Evolutionary conservation across 2,329 filamentous ascomycete genomes (phyloP).

Genomic region (Fusarium protoensiforme): DNA sequence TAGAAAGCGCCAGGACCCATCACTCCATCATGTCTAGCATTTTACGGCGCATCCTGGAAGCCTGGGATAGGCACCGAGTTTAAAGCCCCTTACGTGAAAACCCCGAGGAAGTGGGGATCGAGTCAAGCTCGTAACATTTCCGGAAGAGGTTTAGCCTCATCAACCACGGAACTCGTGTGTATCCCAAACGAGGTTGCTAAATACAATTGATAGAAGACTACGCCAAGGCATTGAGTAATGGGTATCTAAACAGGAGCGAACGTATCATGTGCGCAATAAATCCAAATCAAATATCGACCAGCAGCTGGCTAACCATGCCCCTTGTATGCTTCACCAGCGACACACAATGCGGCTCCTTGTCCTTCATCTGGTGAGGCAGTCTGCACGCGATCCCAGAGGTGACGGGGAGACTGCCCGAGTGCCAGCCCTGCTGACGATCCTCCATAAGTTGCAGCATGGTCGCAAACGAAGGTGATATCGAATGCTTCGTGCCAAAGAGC

Average conservation of each 20-base stretch:
- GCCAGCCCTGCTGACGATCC: conserved; percentile 37
- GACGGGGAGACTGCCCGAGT: conserved; percentile 28
- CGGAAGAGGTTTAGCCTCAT: neutral
- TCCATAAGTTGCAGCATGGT: conserved; percentile 39
- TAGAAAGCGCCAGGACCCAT: neutral
- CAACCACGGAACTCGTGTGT: neutral
- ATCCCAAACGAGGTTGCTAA: neutral
- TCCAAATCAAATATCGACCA: conserved; percentile 20
- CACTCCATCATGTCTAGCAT: neutral
- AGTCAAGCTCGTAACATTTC: neutral
- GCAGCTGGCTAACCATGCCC: conserved; percentile 22
- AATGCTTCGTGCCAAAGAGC: conserved; percentile 21
- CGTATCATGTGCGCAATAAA: neutral
- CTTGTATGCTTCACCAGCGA: conserved; percentile 40
- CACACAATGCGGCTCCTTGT: conserved; percentile 39
- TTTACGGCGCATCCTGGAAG: neutral
- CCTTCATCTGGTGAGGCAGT: conserved; percentile 17
- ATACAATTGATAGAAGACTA: neutral
- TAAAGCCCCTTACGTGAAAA: neutral
- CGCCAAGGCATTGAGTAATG: neutral
- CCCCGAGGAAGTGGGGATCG: neutral
- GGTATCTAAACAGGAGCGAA: conserved; percentile 3
- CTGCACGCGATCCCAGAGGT: conserved; percentile 6
- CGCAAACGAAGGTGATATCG: conserved; percentile 5
- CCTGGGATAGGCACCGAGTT: neutral